Percentiles rank a stretch among this genome's conserved stretches.
phyloP scores from a whole-genome alignment of 352 stramenopile species.

The Aphanomyces stellatus region DNA sequence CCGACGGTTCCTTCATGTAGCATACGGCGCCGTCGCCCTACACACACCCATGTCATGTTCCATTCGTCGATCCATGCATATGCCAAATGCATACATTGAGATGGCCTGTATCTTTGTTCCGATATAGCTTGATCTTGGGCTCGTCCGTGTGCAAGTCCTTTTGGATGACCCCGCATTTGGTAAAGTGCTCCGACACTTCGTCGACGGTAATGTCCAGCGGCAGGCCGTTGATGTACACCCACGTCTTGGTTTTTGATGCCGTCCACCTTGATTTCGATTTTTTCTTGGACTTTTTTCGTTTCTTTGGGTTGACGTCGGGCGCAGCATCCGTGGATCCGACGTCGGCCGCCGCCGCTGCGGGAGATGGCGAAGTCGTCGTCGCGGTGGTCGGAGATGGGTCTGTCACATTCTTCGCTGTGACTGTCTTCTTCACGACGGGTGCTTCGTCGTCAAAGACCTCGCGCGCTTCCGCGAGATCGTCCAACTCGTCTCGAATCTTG shows the following conservation, averaged over 20 bases:
- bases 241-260: constrained; percentile 83
- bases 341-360: too few species aligned
- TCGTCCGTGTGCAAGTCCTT: constrained; percentile 88
- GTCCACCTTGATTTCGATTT: constrained; percentile 79
- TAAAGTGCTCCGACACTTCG: constrained; percentile 91
- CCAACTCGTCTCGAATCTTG: constrained; percentile 39
- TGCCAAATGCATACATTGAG: constrained; percentile 88
- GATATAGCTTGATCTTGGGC: constrained; percentile 95
- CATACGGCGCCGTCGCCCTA: constrained; percentile 92
- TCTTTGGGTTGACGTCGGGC: constrained; percentile 44
- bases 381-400: too few species aligned
- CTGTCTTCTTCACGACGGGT: background rate
- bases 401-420: too few species aligned
- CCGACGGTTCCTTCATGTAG: constrained; percentile 93
- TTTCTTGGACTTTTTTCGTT: constrained; percentile 67
- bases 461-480: constrained; percentile 16
- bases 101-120: constrained; percentile 70
- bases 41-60: too few species aligned
- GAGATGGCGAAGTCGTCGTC: background rate
- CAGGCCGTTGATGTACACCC: constrained; percentile 94
- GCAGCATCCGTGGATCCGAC: constrained; percentile 1
- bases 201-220: constrained; percentile 87
- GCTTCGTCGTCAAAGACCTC: constrained; percentile 10
- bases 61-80: too few species aligned
- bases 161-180: constrained; percentile 92